A percentile compares a stretch with the other conserved stretches of the same genome.
Evolutionary conservation across 2,329 filamentous ascomycete species (phyloP).

Genomic region (Fusarium sp.): DNA sequence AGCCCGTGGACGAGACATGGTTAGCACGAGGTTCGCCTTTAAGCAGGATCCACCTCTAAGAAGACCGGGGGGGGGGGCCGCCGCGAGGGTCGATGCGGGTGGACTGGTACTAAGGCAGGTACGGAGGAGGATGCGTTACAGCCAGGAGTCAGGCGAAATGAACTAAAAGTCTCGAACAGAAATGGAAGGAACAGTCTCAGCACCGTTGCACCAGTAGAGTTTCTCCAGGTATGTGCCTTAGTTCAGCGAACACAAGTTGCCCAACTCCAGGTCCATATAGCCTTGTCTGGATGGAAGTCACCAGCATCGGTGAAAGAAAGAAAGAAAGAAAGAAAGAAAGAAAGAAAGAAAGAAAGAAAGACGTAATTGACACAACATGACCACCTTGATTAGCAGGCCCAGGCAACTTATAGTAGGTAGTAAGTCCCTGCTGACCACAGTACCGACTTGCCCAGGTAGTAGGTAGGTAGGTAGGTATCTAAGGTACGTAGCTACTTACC

Average conservation of each 20-base stretch:
- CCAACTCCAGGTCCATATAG: neutral
- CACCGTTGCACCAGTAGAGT: neutral
- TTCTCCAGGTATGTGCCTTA: neutral
- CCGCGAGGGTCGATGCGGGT: constrained; percentile 15
- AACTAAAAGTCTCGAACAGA: constrained; percentile 30
- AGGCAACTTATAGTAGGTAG: neutral
- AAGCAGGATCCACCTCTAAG: constrained; percentile 22
- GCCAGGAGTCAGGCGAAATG: constrained; percentile 38
- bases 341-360: neutral
- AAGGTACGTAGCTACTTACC: neutral
- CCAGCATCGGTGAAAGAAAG: neutral
- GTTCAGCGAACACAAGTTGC: neutral
- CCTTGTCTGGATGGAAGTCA: neutral
- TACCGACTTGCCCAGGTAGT: neutral
- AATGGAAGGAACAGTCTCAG: constrained; percentile 24
- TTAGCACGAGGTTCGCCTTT: constrained; percentile 38
- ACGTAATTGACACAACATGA: neutral
- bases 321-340: neutral
- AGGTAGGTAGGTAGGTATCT: too few relatives aligned
- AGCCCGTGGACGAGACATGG: neutral
- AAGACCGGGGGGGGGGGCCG: constrained; percentile 1
- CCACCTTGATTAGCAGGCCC: neutral
- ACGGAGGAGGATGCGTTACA: constrained; percentile 24
- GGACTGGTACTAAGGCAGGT: constrained; percentile 40
- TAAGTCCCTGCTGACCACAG: neutral